Evolutionary conservation across 139 green algal genomes (phyloP).

Genomic region (Micromonas pusilla): DNA sequence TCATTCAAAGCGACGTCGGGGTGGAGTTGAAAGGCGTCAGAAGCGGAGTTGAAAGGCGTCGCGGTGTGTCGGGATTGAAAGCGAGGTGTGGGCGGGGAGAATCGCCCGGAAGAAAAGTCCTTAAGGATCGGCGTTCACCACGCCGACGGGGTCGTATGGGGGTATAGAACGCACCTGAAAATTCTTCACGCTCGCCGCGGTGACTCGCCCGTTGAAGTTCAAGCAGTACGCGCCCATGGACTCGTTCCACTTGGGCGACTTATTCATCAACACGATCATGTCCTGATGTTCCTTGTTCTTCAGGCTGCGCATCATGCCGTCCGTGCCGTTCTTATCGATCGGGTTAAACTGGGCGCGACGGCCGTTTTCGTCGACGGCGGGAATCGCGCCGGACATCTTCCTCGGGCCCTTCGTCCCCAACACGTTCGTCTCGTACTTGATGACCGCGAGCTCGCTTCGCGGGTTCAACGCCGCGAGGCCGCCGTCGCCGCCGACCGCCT

Average conservation of each 20-base stretch:
- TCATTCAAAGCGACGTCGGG: too few species aligned
- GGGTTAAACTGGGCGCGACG: slow-evolving; percentile 20
- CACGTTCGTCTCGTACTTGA: slow-evolving; percentile 85
- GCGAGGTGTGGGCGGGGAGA: too few species aligned
- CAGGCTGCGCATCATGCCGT: not conserved
- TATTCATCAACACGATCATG: slow-evolving; percentile 68
- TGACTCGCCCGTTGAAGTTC: slow-evolving; percentile 98
- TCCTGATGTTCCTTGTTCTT: slow-evolving; percentile 12
- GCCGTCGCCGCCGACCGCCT: not conserved
- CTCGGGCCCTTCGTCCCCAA: slow-evolving; percentile 84
- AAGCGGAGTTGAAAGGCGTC: too few species aligned
- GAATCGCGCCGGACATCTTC: slow-evolving; percentile 76
- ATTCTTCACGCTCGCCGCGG: slow-evolving; percentile 95
- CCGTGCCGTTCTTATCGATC: not conserved
- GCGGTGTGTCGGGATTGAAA: too few species aligned
- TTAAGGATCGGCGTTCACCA: too few species aligned
- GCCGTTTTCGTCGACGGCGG: slow-evolving; percentile 37
- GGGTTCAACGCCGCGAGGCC: not conserved
- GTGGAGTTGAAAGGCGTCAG: too few species aligned
- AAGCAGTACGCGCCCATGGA: slow-evolving; percentile 89
- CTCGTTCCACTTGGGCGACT: slow-evolving; percentile 90
- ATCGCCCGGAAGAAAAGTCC: too few species aligned
- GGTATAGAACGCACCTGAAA: slow-evolving; percentile 98
- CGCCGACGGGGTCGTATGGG: too few species aligned
- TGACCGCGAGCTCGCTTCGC: slow-evolving; percentile 56